Evolutionary conservation across 164 flowering plant genomes (phyloP), one percentile per base, ranked within the genome.

Genomic region (Vitis riparia): DNA sequence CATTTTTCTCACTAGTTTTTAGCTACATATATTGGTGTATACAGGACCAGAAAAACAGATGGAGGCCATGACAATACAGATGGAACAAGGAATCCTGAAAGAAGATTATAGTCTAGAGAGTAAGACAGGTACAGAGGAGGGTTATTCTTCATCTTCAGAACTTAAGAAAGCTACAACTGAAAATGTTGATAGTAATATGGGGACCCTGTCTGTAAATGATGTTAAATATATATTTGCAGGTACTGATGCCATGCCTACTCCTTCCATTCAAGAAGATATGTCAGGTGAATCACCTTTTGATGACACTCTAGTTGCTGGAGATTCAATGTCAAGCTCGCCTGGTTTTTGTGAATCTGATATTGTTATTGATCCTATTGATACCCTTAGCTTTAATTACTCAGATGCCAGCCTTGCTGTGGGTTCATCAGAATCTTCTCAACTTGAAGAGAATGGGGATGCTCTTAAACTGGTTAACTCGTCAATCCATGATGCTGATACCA

Each of bases 31-130:
- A 53, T 58, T 69, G 57, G 44, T 69, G 59, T 73, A 12, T 58
- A 51, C 84, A 94, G 97, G 85, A 68, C 74, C 69, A 51, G 78
- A 74, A 69, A 81, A 65, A 68, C 81, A 84, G 70, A 86, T 91
- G 94, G 79, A 82, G 73, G 80, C 90, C 32, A 74, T 88, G 77
- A 79, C 89, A 29, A 30, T 85, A 48, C 81, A 86, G 67, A 87
- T 86, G 62, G 92, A 91, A 71, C 44, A 37, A 37, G 44, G 6
- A 37, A 37, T 37, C 44, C 44, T 37, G 59, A 72, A 55, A 16
- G 81, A 83, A 56, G 73, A 72, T 62, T 17, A 57, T 66, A 71
- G 50, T 70, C 62, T 72, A 65, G 90, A 77, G 68, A 58, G 71
- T 60, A 53, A 72, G 72, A 69, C 87, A 84, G 90, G 84, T 85